phyloP scores from a whole-genome alignment of 2,329 filamentous ascomycete genomes.

The Botrytis byssoidea region DNA sequence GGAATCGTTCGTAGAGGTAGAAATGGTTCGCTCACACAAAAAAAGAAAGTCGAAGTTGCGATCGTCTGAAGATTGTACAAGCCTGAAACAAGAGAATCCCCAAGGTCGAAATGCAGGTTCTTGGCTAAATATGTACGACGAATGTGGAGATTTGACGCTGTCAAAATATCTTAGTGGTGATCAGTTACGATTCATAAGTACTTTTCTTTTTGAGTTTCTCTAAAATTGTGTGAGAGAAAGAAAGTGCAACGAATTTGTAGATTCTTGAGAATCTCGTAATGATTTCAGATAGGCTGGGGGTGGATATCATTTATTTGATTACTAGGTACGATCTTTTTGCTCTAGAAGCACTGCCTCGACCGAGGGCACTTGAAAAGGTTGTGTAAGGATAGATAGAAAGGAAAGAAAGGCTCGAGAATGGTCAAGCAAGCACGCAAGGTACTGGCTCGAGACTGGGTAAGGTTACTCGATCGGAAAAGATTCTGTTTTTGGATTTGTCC shows the following conservation, averaged over 20 bases:
- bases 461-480: neutral
- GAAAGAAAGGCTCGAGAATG: neutral
- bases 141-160: conserved; percentile 12
- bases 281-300: neutral
- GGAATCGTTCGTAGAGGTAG: neutral
- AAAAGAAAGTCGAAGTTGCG: conserved; percentile 1
- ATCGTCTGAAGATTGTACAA: conserved; percentile 16
- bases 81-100: conserved; percentile 19
- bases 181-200: neutral
- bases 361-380: neutral
- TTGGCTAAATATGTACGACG: conserved; percentile 2
- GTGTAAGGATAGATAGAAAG: neutral
- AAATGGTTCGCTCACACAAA: neutral
- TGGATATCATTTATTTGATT: neutral
- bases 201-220: neutral
- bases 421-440: neutral
- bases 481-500: neutral
- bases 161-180: neutral
- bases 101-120: conserved; percentile 7
- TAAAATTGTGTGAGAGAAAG: neutral
- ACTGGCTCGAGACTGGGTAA: neutral
- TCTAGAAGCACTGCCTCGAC: conserved; percentile 4
- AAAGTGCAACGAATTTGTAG: neutral
- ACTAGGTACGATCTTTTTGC: neutral
- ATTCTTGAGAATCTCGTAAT: neutral